Base-by-base conservation (phyloP, 495 filamentous ascomycete genomes). In the Cenococcum geophilum region DNA sequence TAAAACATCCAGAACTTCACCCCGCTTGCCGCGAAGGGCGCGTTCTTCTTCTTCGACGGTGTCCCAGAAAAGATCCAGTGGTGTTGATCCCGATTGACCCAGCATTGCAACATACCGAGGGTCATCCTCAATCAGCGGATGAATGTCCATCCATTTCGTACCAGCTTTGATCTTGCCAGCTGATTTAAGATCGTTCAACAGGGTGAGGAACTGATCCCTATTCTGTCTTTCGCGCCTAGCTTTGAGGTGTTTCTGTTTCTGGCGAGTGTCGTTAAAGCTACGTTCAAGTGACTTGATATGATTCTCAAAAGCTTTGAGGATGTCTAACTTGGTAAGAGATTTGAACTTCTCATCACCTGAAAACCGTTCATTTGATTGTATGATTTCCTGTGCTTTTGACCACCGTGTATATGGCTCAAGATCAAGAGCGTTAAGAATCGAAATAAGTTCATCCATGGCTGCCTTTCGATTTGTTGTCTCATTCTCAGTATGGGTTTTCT, bases 21-120 rank as follows among this genome's bases (percentile, higher is more conserved):
- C 95, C 34, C 92, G 82, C 51, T 86, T 87, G 52, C 82, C 82
- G 45, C 95, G 86, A 16, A 97, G 76, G 20, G 85, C 83, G 53
- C 87, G 82, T 62, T 97, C 91, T 74, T 96, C 91, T 73, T 97
- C 92, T 71, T 96, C 92, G 16, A 97, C 82, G 53, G 91, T 80
- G 74, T 99, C 95, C 92, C 95, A 96, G 75, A 97, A 96, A 9
- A 99, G 77, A 60, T 99, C 93, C 61, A 96, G 78, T n/a, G 92
- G 89, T 4, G 83, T 88, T 4, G 93, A 97, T 55, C 95, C 95
- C 45, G 83, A 70, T 66, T 93, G 90, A 47, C 92, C 93, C 34
- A 93, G 82, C 76, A 96, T 88, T 51, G 83, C 88, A 69, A 78
- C 81, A 75, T 95, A 97, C 59, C 91, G 86, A 49, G 88, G 80